These are phyloP conservation scores for Phytophthora pini DNA, from an alignment of 352 stramenopile species.

Conservation along the genomic window DNA sequence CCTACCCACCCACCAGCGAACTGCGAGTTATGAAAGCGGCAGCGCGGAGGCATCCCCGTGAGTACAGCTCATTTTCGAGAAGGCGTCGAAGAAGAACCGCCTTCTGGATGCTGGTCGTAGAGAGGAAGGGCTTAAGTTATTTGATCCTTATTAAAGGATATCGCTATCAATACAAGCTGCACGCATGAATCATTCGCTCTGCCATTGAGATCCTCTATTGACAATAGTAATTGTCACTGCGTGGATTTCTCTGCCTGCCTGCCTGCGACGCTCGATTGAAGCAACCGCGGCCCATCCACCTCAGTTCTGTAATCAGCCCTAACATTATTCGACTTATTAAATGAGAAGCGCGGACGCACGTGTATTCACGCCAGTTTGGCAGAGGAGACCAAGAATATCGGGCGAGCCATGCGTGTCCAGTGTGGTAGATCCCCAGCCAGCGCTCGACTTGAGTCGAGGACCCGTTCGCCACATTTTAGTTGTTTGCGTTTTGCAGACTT, in stretches of 20 bases:
- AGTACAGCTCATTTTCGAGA: slow-evolving; percentile 8
- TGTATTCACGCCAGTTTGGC: not conserved
- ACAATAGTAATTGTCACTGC: not conserved
- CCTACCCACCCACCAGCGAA: slow-evolving; percentile 1
- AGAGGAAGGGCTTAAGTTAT: slow-evolving; percentile 33
- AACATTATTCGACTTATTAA: slow-evolving; percentile 14
- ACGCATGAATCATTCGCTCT: slow-evolving; percentile 15
- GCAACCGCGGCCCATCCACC: slow-evolving; percentile 4
- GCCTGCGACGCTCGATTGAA: slow-evolving; percentile 8
- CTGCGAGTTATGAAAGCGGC: not conserved
- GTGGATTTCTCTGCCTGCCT: slow-evolving; percentile 2
- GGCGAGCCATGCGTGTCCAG: not conserved
- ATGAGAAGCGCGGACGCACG: not conserved
- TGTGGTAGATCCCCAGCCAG: not conserved
- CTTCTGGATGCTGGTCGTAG: slow-evolving; percentile 2
- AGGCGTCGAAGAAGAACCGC: slow-evolving; percentile 10
- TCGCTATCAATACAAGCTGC: slow-evolving; percentile 27
- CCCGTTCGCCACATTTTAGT: not conserved
- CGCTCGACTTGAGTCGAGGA: not conserved
- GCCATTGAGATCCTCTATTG: not conserved
- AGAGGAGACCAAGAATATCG: not conserved
- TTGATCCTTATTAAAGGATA: slow-evolving; percentile 32
- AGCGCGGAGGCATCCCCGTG: not conserved
- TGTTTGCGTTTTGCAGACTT: not conserved
- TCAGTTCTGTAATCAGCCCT: not conserved